Evolutionary conservation across 202 grass and related monocot species (phyloP), one percentile per base, ranked within the genome.

Genomic region (Setaria viridis): DNA sequence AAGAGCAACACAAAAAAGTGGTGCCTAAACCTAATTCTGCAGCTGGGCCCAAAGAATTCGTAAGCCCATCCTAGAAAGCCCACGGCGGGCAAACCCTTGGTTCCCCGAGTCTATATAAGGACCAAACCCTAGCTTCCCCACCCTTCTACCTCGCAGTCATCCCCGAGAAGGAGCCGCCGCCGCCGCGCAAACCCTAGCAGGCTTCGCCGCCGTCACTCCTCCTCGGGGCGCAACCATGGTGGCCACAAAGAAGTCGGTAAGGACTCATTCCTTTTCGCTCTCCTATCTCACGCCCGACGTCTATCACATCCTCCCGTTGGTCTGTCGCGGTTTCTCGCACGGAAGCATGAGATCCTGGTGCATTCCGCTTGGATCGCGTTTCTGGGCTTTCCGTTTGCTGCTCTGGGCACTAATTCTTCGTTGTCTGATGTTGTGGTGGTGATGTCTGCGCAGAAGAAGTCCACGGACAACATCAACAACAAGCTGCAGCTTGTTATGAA

Each of bases 401-500:
- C 34, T 39, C 32, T 56, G 1, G 2, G 16, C 30, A 55, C 25
- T 72, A n/a, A 9, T 6, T 33, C 37, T 30, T 45, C 4, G 11
- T 58, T 21, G 17, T 68, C 4, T 6, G 47, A 5, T 41, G 16
- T 11, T 59, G 9, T 25, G 2, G 3, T 82, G 21, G 17, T 34
- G 16, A 14, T 68, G 19, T 41, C 29, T 48, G 2, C 56, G 72
- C 89, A 91, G 89, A 91, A 88, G 85, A 88, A 88, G 76, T 84
- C 80, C 11, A 72, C 81, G 62, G 89, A 92, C 77, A 89, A 74
- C 67, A 76, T 86, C 68, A 92, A 89, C 90, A 92, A 86, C 85
- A 91, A 79, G 81, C 81, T 91, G 37, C 86, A 87, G 76, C 86
- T 88, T 37, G 86, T 92, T 45, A 92, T 92, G 86, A 92, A 89